These are phyloP conservation scores for Aspergillus fijiensis DNA, from an alignment of 2,329 filamentous ascomycete species.

Conservation along the genomic window DNA sequence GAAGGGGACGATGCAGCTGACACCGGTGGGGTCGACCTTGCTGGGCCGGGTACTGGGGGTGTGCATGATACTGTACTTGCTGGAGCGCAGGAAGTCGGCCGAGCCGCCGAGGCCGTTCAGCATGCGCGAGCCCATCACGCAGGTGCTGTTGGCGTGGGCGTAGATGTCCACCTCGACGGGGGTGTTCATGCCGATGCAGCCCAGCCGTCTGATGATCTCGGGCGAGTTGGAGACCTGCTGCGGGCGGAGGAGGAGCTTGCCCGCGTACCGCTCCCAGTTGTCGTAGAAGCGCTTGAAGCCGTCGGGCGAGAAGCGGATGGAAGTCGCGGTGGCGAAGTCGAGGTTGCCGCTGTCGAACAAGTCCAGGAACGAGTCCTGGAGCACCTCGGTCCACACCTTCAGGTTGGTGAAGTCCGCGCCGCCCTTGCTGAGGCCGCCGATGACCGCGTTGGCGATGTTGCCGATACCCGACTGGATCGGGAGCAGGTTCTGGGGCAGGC, in stretches of 20 bases:
- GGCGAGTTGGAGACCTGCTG: constrained; percentile 87
- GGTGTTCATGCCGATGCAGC: constrained; percentile 93
- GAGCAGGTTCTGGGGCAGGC: constrained; percentile 73
- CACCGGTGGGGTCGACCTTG: constrained; percentile 78
- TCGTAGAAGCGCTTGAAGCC: constrained; percentile 91
- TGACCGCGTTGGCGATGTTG: constrained; percentile 89
- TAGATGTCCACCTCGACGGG: constrained; percentile 94
- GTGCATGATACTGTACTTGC: constrained; percentile 92
- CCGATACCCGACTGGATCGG: constrained; percentile 86
- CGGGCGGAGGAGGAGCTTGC: constrained; percentile 81
- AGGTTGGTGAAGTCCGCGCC: constrained; percentile 80
- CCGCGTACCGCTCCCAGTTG: constrained; percentile 74
- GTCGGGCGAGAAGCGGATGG: constrained; percentile 85
- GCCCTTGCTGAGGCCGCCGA: constrained; percentile 73
- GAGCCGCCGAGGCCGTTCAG: constrained; percentile 80
- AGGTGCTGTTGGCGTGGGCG: constrained; percentile 87
- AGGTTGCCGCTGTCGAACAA: constrained; percentile 85
- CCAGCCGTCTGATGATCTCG: constrained; percentile 83
- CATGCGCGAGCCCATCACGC: constrained; percentile 85
- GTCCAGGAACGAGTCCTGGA: constrained; percentile 90
- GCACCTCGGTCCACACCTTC: constrained; percentile 89
- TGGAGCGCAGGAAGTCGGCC: constrained; percentile 74
- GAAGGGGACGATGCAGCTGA: constrained; percentile 90
- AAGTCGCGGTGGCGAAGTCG: constrained; percentile 87
- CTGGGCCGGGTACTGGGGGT: constrained; percentile 77